Conservation (phyloP, 805 yeast species). For the Myxozyma vanderwaltii region DNA sequence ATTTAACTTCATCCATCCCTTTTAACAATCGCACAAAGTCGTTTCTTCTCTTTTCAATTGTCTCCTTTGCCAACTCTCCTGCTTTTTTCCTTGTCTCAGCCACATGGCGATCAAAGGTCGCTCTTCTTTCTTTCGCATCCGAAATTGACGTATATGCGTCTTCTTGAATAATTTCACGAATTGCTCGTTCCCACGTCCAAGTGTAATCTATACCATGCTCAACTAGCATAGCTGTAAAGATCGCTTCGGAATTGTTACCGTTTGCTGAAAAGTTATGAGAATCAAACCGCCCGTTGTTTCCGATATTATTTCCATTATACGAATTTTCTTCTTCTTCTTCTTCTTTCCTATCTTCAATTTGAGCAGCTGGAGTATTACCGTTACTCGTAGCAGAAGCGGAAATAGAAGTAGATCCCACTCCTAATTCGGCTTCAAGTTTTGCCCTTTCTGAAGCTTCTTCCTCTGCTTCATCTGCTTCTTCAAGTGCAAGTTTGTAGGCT, state of each 20-base stretch:
- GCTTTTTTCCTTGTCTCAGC: slow-evolving; percentile 33
- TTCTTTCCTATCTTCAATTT: neutral
- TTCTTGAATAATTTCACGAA: slow-evolving; percentile 58
- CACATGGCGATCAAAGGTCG: slow-evolving; percentile 65
- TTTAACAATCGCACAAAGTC: slow-evolving; percentile 49
- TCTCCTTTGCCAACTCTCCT: slow-evolving; percentile 50
- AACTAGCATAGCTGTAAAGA: slow-evolving; percentile 56
- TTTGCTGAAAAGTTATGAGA: neutral
- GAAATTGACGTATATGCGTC: slow-evolving; percentile 68
- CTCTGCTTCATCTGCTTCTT: slow-evolving; percentile 28
- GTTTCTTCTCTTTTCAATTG: slow-evolving; percentile 56
- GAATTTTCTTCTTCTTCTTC: neutral
- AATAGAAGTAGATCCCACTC: neutral
- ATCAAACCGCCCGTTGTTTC: slow-evolving; percentile 36
- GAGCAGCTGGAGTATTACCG: neutral
- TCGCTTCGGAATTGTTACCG: slow-evolving; percentile 22
- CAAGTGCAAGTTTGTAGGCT: slow-evolving; percentile 45
- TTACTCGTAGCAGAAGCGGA: neutral
- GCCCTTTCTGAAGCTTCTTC: slow-evolving; percentile 17
- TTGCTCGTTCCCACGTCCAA: slow-evolving; percentile 72
- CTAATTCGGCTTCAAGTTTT: slow-evolving; percentile 16
- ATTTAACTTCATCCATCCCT: slow-evolving; percentile 16
- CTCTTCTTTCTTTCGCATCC: slow-evolving; percentile 62
- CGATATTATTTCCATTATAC: neutral
- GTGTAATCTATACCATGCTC: slow-evolving; percentile 64